Conservation (phyloP, 139 green algal genomes). For the Micractinium conductrix region DNA sequence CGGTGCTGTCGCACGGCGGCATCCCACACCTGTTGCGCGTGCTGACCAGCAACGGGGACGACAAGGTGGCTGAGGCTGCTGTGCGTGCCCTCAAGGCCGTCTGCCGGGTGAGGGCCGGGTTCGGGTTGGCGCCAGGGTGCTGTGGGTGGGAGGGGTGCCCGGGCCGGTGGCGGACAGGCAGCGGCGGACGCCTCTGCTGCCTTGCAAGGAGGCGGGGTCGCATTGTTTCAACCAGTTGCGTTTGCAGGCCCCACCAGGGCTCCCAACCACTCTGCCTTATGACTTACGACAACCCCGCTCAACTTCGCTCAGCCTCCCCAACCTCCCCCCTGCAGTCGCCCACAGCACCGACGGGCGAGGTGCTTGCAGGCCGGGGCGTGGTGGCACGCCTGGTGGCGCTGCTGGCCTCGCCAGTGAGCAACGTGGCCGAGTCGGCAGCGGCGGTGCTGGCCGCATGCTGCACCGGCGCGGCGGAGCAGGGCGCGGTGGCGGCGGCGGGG, state of each 20-base stretch:
- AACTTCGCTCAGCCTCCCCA: too few relatives aligned
- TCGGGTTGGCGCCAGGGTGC: neutral
- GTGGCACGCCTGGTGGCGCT: conserved; percentile 60
- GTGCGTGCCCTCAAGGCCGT: conserved; percentile 70
- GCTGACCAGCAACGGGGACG: conserved; percentile 49
- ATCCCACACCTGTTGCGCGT: conserved; percentile 65
- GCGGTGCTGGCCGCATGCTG: conserved; percentile 66
- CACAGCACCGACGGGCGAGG: conserved; percentile 29
- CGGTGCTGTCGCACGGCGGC: conserved; percentile 63
- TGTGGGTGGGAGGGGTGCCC: too few relatives aligned
- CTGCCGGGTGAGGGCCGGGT: conserved; percentile 37
- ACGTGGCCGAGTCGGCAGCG: conserved; percentile 54
- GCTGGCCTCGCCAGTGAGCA: conserved; percentile 31
- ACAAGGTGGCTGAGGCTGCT: conserved; percentile 65
- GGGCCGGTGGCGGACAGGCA: too few relatives aligned
- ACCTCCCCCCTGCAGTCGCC: conserved; percentile 34
- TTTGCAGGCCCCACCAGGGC: too few relatives aligned
- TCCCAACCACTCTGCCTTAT: too few relatives aligned
- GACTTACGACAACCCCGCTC: too few relatives aligned
- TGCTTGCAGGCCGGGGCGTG: conserved; percentile 30
- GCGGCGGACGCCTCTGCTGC: too few relatives aligned
- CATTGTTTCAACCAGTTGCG: too few relatives aligned
- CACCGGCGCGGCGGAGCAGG: conserved; percentile 24
- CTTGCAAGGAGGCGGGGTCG: too few relatives aligned
- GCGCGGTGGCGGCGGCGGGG: conserved; percentile 15